Percentiles rank a stretch among this genome's conserved stretches.
Conservation (phyloP, 495 filamentous ascomycete species). For the Glonium stellatum region DNA sequence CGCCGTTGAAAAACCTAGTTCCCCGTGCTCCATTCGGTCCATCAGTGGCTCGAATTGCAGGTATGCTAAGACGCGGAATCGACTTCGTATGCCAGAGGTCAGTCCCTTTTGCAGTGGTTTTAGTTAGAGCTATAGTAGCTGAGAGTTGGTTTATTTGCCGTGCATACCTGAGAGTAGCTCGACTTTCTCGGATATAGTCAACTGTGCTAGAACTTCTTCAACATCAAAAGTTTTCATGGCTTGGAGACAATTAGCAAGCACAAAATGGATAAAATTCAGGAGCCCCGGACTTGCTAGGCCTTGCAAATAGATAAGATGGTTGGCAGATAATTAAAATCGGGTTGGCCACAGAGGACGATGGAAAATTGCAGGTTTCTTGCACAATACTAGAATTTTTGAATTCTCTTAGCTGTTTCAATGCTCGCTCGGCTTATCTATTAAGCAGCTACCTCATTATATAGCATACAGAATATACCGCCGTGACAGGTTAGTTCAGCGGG, state of each 20-base stretch:
- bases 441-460: neutral
- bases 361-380: no score
- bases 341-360: no score
- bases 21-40: constrained; percentile 28
- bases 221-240: neutral
- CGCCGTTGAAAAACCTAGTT: constrained; percentile 18
- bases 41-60: constrained; percentile 19
- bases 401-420: no score
- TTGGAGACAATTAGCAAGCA: neutral
- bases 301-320: neutral
- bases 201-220: neutral
- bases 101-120: constrained; percentile 1
- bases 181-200: neutral
- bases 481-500: neutral
- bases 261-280: no score
- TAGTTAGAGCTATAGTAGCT: neutral
- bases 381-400: no score
- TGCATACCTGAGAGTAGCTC: constrained; percentile 1
- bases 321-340: neutral
- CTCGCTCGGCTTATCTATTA: no score
- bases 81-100: constrained; percentile 25
- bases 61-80: constrained; percentile 13
- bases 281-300: no score
- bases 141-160: neutral
- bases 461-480: neutral